Percentiles rank a stretch among this genome's conserved stretches.
Conservation (phyloP, 1,284 basidiomycete genomes). For the Trametes versicolor region DNA sequence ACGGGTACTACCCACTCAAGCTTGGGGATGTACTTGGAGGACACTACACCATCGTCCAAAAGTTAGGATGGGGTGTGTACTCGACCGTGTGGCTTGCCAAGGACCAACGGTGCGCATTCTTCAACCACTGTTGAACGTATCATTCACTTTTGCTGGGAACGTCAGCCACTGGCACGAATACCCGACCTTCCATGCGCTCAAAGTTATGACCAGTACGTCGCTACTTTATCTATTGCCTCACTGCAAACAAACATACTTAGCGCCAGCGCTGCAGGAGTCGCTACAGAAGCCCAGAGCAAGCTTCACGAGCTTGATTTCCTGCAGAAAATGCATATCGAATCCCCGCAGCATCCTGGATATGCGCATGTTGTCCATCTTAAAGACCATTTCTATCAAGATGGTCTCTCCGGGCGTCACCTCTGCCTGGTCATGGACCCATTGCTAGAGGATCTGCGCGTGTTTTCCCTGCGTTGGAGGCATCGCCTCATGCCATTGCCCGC, state of each 20-base stretch:
- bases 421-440: conserved; percentile 58
- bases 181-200: neutral
- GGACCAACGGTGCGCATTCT: neutral
- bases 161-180: neutral
- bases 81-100: conserved; percentile 49
- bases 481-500: conserved; percentile 52
- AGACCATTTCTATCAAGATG: conserved; percentile 51
- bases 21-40: conserved; percentile 8
- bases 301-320: conserved; percentile 28
- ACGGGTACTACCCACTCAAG: neutral
- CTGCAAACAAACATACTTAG: neutral
- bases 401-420: conserved; percentile 51
- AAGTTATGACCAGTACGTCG: conserved; percentile 9
- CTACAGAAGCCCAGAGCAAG: neutral
- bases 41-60: conserved; percentile 55
- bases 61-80: conserved; percentile 63
- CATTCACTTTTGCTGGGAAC: too few relatives aligned
- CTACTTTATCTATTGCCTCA: neutral
- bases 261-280: neutral
- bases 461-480: neutral
- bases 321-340: conserved; percentile 37
- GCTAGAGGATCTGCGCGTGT: conserved; percentile 6
- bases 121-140: neutral
- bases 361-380: conserved; percentile 53
- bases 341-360: conserved; percentile 45